These are phyloP conservation scores for Carpinus viminea DNA, from an alignment of 306 rosid genomes.

Conservation along the genomic window DNA sequence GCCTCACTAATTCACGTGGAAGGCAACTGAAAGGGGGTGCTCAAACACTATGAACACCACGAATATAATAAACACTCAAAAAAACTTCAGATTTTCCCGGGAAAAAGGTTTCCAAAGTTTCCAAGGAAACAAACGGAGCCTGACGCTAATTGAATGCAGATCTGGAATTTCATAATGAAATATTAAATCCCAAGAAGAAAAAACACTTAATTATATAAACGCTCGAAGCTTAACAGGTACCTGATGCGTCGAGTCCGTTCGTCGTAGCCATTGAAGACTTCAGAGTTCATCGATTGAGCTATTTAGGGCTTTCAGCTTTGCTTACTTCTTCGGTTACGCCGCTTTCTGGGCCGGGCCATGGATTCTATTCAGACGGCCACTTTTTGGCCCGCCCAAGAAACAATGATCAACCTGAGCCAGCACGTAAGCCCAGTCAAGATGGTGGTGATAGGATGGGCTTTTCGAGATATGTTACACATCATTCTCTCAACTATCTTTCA, in stretches of 20 bases:
- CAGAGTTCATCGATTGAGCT: neutral
- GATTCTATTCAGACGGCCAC: neutral
- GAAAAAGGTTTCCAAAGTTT: neutral
- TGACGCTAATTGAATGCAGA: neutral
- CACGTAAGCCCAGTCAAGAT: neutral
- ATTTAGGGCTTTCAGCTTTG: neutral
- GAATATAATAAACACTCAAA: neutral
- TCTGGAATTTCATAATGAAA: neutral
- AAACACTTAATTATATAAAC: neutral
- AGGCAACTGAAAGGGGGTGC: neutral
- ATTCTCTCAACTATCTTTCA: no score
- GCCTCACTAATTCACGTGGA: neutral
- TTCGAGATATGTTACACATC: no score
- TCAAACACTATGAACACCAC: neutral
- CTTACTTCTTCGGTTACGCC: neutral
- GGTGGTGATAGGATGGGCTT: neutral
- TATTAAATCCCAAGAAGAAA: neutral
- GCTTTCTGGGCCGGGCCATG: neutral
- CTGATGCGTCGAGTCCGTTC: slow-evolving; percentile 22
- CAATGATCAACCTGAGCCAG: neutral
- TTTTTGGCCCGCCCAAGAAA: neutral
- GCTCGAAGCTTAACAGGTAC: neutral
- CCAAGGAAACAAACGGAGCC: slow-evolving; percentile 9
- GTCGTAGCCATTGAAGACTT: slow-evolving; percentile 19
- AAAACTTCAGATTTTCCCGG: neutral